Evolutionary conservation across 331 rosid species (phyloP), one percentile per base, ranked within the genome.

Genomic region (Acacia pycnantha): DNA sequence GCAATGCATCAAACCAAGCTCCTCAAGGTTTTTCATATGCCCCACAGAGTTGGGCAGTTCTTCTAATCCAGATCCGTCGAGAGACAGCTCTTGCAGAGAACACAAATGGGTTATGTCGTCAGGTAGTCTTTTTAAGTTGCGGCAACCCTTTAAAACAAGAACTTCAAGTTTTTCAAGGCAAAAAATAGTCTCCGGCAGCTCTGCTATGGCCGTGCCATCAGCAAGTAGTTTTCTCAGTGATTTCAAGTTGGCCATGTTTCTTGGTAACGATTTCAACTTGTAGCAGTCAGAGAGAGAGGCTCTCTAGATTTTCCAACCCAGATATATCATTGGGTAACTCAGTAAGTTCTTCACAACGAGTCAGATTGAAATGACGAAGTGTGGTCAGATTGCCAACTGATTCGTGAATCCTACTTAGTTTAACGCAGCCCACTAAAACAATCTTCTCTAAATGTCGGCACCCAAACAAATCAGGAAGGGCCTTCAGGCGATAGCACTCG

Each of bases 381-480:
- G 84, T 41, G 22, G 22, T 71, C 66, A 89, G 14, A 40, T 84
- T 82, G 44, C 93, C 93, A 76, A 88, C 26, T 19, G 91, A 88
- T 58, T 82, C 87, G 81, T 90, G 91, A 80, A 92, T 83, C 26
- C 50, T 79, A 8, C 31, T 79, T 77, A 92, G 78, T 19, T 62
- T 77, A 46, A 18, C 53, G 79, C 97, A 90, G n/a, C 18, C 62
- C 69, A 79, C 89, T n/a, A 90, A 86, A 67, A 73, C 70, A 79
- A 92, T 77, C 88, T 90, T 87, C 43, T 89, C 88, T 61, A 92
- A 70, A 19, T 18, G 61, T 64, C 16, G 78, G 84, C 89, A 84
- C n/a, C 83, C 73, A 48, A 92, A 85, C 62, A 92, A 81, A 75
- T 92, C 88, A 64, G 94, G 97, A 75, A 89, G 72, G 33, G 77